These are phyloP conservation scores for Jatropha curcas DNA, from an alignment of 345 rosid genomes.

Conservation along the genomic window DNA sequence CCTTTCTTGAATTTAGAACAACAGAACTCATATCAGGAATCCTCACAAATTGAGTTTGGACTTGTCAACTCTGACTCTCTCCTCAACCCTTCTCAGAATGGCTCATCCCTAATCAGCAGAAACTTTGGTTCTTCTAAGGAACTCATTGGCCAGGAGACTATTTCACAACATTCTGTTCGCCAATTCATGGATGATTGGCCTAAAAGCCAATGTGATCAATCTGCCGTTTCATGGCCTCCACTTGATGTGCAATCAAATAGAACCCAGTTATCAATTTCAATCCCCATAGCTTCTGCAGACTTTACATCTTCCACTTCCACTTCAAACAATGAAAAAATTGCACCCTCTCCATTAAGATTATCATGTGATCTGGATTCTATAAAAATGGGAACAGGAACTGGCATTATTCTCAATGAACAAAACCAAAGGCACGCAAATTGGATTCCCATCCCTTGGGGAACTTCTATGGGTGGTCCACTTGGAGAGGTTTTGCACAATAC, in stretches of 20 bases:
- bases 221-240: constrained; percentile 48
- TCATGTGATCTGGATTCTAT: constrained; percentile 44
- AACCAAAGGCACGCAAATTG: constrained; percentile 49
- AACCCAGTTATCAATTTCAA: constrained; percentile 66
- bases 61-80: constrained; percentile 46
- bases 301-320: constrained; percentile 53
- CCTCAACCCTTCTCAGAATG: constrained; percentile 43
- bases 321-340: constrained; percentile 42
- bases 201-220: constrained; percentile 38
- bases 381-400: constrained; percentile 55
- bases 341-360: constrained; percentile 48
- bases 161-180: constrained; percentile 45
- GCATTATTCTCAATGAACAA: constrained; percentile 30
- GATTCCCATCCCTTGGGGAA: constrained; percentile 62
- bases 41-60: constrained; percentile 40
- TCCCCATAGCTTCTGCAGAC: constrained; percentile 49
- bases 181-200: constrained; percentile 73
- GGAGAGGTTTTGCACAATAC: constrained; percentile 64
- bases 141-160: constrained; percentile 33
- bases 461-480: constrained; percentile 71
- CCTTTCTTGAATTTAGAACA: constrained; percentile 38
- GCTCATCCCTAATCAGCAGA: constrained; percentile 35
- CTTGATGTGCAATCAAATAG: constrained; percentile 45
- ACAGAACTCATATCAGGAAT: constrained; percentile 29
- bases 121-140: constrained; percentile 44